A percentile compares a stretch with the other conserved stretches of the same genome.
phyloP scores from a whole-genome alignment of 1,284 basidiomycete species.

The Kwoniella shivajii region DNA sequence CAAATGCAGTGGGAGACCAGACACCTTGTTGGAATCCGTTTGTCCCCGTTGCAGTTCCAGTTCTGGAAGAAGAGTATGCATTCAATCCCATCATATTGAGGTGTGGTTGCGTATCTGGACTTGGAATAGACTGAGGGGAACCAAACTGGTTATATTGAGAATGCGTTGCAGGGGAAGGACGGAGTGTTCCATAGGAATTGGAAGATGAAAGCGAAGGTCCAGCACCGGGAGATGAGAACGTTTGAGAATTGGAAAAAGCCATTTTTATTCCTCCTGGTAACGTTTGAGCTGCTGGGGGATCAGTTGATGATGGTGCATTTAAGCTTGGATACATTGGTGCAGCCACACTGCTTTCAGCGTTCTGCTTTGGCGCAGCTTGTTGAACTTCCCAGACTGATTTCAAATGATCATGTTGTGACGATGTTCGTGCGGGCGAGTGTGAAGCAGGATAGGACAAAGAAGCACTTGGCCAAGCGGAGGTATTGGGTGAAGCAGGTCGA shows the following conservation, averaged over 20 bases:
- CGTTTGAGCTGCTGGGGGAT: slow-evolving; percentile 16
- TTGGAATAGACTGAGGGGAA: slow-evolving; percentile 14
- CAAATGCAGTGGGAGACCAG: slow-evolving; percentile 43
- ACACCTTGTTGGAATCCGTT: slow-evolving; percentile 35
- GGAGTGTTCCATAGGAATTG: slow-evolving; percentile 3
- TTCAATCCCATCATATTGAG: slow-evolving; percentile 27
- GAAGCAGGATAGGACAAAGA: slow-evolving; percentile 28
- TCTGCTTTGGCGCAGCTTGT: slow-evolving; percentile 2
- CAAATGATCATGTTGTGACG: slow-evolving; percentile 41
- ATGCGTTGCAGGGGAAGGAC: slow-evolving; percentile 9
- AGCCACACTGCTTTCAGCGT: slow-evolving; percentile 16
- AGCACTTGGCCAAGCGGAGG: slow-evolving; percentile 35
- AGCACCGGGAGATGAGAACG: slow-evolving; percentile 20
- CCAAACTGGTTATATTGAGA: slow-evolving; percentile 12
- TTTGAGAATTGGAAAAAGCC: slow-evolving; percentile 20
- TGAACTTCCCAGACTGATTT: slow-evolving; percentile 44
- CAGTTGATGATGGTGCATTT: slow-evolving; percentile 36
- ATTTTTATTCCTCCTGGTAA: slow-evolving; percentile 20
- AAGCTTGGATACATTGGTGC: slow-evolving; percentile 47
- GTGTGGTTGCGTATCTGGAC: slow-evolving; percentile 12
- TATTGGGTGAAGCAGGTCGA: slow-evolving; percentile 17
- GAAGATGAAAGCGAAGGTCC: slow-evolving; percentile 7
- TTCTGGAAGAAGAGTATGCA: slow-evolving; percentile 7
- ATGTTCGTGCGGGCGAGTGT: slow-evolving; percentile 28
- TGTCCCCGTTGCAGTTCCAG: slow-evolving; percentile 4